A percentile compares a stretch with the other conserved stretches of the same genome.
These are phyloP conservation scores for Aspergillus kassunensis DNA, from an alignment of 495 filamentous ascomycete species.

Conservation along the genomic window DNA sequence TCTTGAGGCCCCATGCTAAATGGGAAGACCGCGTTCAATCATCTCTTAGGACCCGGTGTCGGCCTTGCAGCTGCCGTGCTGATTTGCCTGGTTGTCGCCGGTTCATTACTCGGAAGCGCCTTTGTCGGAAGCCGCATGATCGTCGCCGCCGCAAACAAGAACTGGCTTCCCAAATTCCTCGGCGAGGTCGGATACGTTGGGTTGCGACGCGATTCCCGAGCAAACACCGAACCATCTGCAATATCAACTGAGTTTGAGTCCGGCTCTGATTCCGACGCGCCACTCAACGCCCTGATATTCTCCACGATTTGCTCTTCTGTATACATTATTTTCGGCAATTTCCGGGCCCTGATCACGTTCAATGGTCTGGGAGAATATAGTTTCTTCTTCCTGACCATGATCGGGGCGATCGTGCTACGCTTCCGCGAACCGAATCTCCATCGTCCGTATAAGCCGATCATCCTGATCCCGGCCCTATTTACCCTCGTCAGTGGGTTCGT, in stretches of 20 bases:
- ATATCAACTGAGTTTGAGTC: no score
- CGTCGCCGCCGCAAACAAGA: slow-evolving; percentile 17
- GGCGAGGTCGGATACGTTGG: slow-evolving; percentile 14
- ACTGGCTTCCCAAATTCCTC: slow-evolving; percentile 19
- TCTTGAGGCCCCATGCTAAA: background rate
- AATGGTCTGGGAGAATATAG: slow-evolving; percentile 19
- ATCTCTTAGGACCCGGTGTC: slow-evolving; percentile 13
- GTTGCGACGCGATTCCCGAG: background rate
- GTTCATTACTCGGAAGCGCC: slow-evolving; percentile 18
- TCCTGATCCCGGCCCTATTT: slow-evolving; percentile 13
- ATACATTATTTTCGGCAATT: slow-evolving; percentile 20
- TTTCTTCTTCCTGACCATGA: slow-evolving; percentile 20
- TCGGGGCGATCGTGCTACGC: slow-evolving; percentile 17
- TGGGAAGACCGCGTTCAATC: slow-evolving; percentile 16
- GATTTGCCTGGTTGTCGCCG: slow-evolving; percentile 20
- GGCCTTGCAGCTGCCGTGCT: slow-evolving; percentile 13
- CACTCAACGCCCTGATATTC: slow-evolving; percentile 19
- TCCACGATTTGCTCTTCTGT: slow-evolving; percentile 12
- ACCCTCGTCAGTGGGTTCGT: slow-evolving; percentile 20
- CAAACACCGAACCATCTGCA: background rate
- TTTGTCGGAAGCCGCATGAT: slow-evolving; percentile 22
- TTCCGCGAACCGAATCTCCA: slow-evolving; percentile 13
- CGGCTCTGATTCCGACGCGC: slow-evolving; percentile 14
- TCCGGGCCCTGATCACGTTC: slow-evolving; percentile 20
- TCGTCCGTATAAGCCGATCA: slow-evolving; percentile 18